Conservation (phyloP, 257 asterid genomes). For the Penstemon eatonii region DNA sequence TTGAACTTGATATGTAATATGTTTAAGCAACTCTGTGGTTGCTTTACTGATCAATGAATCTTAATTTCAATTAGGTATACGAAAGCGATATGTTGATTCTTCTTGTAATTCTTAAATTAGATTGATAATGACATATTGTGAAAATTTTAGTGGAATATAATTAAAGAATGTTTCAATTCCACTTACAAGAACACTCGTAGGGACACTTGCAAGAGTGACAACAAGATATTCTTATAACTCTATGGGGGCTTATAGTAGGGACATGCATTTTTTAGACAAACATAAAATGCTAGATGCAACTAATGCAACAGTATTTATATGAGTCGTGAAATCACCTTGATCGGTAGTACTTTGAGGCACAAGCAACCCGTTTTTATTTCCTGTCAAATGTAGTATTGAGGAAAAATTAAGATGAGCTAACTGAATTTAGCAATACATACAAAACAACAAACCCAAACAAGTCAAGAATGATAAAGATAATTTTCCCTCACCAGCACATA, state of each 20-base stretch:
- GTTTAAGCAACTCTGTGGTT: too few relatives aligned
- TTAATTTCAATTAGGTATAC: too few relatives aligned
- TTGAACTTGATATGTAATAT: too few relatives aligned
- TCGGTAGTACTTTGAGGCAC: slow-evolving; percentile 94
- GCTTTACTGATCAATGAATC: too few relatives aligned
- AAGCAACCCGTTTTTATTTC: slow-evolving; percentile 92
- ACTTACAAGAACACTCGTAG: too few relatives aligned
- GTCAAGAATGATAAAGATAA: neutral
- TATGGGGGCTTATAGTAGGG: neutral
- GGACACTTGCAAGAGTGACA: too few relatives aligned
- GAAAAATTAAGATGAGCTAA: neutral
- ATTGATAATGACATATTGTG: too few relatives aligned
- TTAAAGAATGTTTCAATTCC: too few relatives aligned
- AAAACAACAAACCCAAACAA: neutral
- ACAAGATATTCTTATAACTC: too few relatives aligned
- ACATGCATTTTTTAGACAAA: neutral
- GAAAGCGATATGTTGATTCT: too few relatives aligned
- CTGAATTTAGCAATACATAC: neutral
- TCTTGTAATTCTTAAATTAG: too few relatives aligned
- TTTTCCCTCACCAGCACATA: slow-evolving; percentile 70
- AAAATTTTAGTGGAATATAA: too few relatives aligned
- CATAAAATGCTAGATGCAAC: neutral
- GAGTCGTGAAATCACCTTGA: slow-evolving; percentile 57
- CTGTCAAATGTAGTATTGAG: slow-evolving; percentile 36
- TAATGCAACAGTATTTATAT: neutral